Evolutionary conservation across 2,329 filamentous ascomycete species (phyloP), one percentile per base, ranked within the genome.

Genomic region (Pestalotiopsis sp.): DNA sequence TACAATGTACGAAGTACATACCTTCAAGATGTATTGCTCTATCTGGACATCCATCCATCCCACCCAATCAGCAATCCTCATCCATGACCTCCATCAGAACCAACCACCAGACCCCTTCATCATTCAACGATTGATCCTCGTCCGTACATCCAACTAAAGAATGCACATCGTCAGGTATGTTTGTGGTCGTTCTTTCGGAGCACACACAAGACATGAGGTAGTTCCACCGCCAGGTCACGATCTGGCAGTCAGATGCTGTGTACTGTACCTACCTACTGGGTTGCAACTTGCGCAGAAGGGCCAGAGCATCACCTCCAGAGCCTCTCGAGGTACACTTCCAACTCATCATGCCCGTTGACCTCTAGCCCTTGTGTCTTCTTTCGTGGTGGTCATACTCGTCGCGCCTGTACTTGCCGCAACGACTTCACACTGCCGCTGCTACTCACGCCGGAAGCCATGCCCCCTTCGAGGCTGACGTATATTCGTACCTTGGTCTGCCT

Each of bases 391-490:
- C n/a, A 23, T 52, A 20, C 45, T 4, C 20, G 45, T n/a, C 6
- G 45, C n/a, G 17, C 45, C 20, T n/a, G 45, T 52, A 17, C 45
- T 52, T 17, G 45, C 45, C 45, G 45, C 45, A 52, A 52, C 45
- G 17, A 52, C 45, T 52, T 52, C 45, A 52, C 45, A 52, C n/a
- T 52, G 45, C 31, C 31, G 31, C 45, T 52, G 17, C 45, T 52
- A 52, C 45, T n/a, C 45, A 52, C 45, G 20, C 20, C 45, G 45
- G 45, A 52, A 31, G 27, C n/a, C 59, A 62, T 62, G 20, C 13
- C 59, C 36, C 38, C 27, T 62, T 62, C 59, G 36, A 62, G 59
- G 27, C 25, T 62, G 59, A 62, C 25, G 31, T 39, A 27, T 27
- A 9, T 39, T 17, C 59, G 59, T 52, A 52, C 31, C 59, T 20